These are phyloP conservation scores for peach (Prunus persica) DNA, from an alignment of 306 rosid species.

Conservation along the genomic window Prunus_persica_NCBIv2 NC_034015.1:18965001-18965500, in stretches of 20 bases:
- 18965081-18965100: too few species aligned
- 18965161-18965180: not conserved
- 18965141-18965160: not conserved
- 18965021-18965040: too few species aligned
- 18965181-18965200: not conserved
- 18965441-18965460: constrained; percentile 84
- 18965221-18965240: constrained; percentile 48
- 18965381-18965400: constrained; percentile 91
- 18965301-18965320: not conserved
- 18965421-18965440: constrained; percentile 86
- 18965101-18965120: not conserved
- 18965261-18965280: constrained; percentile 58
- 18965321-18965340: not conserved
- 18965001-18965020: too few species aligned
- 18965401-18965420: constrained; percentile 94
- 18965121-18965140: not conserved
- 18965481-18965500: constrained; percentile 96
- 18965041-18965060: too few species aligned
- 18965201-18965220: not conserved
- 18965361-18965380: constrained; percentile 6
- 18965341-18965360: not conserved
- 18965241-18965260: constrained; percentile 68
- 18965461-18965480: constrained; percentile 66
- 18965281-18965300: constrained; percentile 50
- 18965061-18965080: too few species aligned